A percentile compares a stretch with the other conserved stretches of the same genome.
phyloP scores from a whole-genome alignment of 345 rosid species.

The Brassica juncea region DNA sequence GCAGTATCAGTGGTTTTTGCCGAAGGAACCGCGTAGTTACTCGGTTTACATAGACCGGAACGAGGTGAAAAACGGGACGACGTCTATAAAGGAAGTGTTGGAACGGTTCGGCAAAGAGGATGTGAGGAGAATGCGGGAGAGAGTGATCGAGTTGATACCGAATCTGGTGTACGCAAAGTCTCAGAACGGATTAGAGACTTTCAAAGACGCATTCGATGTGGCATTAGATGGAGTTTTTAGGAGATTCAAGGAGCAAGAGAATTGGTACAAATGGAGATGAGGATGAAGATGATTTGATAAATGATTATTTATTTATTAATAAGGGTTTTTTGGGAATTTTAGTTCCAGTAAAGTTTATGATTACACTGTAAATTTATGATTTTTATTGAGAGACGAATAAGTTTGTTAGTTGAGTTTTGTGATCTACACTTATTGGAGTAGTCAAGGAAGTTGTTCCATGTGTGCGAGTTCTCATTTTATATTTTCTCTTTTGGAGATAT shows the following conservation, averaged over 20 bases:
- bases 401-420: slow-evolving; percentile 31
- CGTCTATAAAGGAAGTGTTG: slow-evolving; percentile 60
- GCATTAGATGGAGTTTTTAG: slow-evolving; percentile 82
- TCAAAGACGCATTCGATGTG: slow-evolving; percentile 86
- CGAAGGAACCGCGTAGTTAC: slow-evolving; percentile 61
- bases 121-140: slow-evolving; percentile 70
- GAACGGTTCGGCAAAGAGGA: slow-evolving; percentile 63
- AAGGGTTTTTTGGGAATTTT: neutral
- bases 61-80: slow-evolving; percentile 73
- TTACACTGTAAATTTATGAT: slow-evolving; percentile 39
- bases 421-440: slow-evolving; percentile 3
- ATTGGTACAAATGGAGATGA: slow-evolving; percentile 66
- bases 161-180: slow-evolving; percentile 69
- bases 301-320: slow-evolving; percentile 31
- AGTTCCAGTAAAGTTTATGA: slow-evolving; percentile 21
- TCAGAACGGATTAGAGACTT: slow-evolving; percentile 57
- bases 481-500: neutral
- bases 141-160: slow-evolving; percentile 71
- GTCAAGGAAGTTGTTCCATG: slow-evolving; percentile 14
- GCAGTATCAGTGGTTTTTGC: slow-evolving; percentile 96
- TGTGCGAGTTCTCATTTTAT: slow-evolving; percentile 5
- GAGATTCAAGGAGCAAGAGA: slow-evolving; percentile 76
- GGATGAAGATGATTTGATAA: neutral
- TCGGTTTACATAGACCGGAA: slow-evolving; percentile 83
- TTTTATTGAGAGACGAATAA: slow-evolving; percentile 33